A percentile compares a stretch with the other conserved stretches of the same genome.
These are phyloP conservation scores for Moniliophthora roreri DNA, from an alignment of 1,284 basidiomycete species.

Conservation along the genomic window DNA sequence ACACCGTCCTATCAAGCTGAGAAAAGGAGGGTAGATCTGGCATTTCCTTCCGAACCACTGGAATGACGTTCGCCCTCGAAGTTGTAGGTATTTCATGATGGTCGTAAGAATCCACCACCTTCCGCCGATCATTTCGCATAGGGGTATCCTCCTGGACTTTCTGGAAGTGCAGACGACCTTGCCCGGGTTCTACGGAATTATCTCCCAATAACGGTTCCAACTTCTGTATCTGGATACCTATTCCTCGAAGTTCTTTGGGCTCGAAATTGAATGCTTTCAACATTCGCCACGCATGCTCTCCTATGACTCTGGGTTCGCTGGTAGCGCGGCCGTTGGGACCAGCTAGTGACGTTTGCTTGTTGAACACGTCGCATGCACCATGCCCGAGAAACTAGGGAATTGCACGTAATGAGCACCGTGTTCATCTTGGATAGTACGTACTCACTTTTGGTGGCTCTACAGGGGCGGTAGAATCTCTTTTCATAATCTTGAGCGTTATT, in stretches of 20 bases:
- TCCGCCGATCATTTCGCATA: background rate
- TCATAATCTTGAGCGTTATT: constrained; percentile 88
- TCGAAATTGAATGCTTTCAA: constrained; percentile 76
- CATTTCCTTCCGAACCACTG: background rate
- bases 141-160: constrained; percentile 17
- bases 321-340: constrained; percentile 68
- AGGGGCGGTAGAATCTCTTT: constrained; percentile 83
- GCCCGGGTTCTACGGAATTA: constrained; percentile 38
- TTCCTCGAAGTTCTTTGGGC: constrained; percentile 86
- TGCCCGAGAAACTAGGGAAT: constrained; percentile 83
- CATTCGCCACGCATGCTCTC: constrained; percentile 77
- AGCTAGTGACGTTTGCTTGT: constrained; percentile 66
- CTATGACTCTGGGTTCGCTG: constrained; percentile 71
- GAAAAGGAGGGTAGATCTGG: constrained; percentile 65
- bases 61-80: background rate
- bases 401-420: background rate
- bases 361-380: constrained; percentile 84
- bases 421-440: background rate
- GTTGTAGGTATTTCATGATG: background rate
- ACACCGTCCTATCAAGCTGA: constrained; percentile 72
- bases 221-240: constrained; percentile 93
- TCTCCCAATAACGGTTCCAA: constrained; percentile 52
- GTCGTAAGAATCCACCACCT: background rate
- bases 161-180: constrained; percentile 56
- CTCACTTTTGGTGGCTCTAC: constrained; percentile 89